Base-by-base conservation (phyloP, 1,284 basidiomycete genomes). In the Moesziomyces aphidis region DNA sequence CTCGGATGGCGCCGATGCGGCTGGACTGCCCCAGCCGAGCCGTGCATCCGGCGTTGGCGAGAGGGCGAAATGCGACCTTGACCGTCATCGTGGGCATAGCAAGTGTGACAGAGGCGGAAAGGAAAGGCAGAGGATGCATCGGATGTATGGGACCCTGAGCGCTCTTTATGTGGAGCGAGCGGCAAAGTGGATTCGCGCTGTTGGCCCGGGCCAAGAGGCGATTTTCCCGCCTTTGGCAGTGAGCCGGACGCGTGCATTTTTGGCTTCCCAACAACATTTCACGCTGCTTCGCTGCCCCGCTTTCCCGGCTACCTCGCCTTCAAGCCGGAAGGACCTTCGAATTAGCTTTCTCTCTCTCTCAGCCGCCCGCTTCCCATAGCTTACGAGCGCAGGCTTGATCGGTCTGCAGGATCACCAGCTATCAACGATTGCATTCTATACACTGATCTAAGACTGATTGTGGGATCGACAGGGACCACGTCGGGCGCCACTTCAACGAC, bases 401-500 rank as follows among this genome's bases (percentile, higher is more conserved):
- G 31, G 10, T 1, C 31, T 34, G 31, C 31, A 13, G 13, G 10
- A 34, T 13, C 2, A 4, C 31, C 2, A 4, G 13, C 31, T 34
- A 34, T 13, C 31, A 34, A 13, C 31, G 4, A 13, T 34, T 34
- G 31, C 31, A 11, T 34, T 34, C 31, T 34, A 34, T 34, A 34
- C 31, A 4, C 31, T 2, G 13, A 13, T 11, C 10, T 13, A 11
- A 34, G 31, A 13, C 31, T 34, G 31, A 1, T 34, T 34, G 2
- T 1, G 31, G 13, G 4, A 11, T 8, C 31, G 31, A 34, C 2
- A 34, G 13, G 31, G 31, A 34, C 31, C 10, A 10, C 4, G 31
- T 34, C 6, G 31, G 31, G 31, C 11, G 1, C 31, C 39, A 11
- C 4, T 26, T 65, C 55, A 77, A 52, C 76, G 73, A 17, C 76